Conservation (phyloP, 164 flowering plant species). For the Aristolochia contorta region DNA sequence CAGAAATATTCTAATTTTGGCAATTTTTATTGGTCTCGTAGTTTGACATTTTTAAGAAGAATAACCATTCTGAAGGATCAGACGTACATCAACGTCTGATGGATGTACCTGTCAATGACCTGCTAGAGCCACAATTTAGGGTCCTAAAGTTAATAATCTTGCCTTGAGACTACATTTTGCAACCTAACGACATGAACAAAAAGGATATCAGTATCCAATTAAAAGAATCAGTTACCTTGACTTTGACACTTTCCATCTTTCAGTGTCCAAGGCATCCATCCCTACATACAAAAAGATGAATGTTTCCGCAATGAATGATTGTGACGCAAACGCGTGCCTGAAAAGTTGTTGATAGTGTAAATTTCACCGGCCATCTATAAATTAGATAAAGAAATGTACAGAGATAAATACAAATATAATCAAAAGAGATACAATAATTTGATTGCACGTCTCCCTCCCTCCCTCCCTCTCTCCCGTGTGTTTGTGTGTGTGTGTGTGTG, state of each 20-base stretch:
- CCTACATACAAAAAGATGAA: conserved; percentile 90
- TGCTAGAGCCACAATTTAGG: neutral
- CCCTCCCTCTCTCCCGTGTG: no score
- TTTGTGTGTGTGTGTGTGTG: no score
- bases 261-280: conserved; percentile 79
- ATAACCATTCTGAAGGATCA: no score
- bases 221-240: conserved; percentile 29
- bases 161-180: neutral
- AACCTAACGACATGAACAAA: neutral
- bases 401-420: neutral
- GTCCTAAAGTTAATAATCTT: neutral
- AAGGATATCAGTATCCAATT: neutral
- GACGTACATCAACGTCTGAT: no score
- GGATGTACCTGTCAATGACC: no score
- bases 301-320: conserved; percentile 81
- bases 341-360: conserved; percentile 2
- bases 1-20: neutral
- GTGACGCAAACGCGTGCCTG: conserved; percentile 82
- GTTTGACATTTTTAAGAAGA: neutral
- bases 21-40: neutral
- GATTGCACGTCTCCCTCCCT: no score
- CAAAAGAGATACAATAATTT: neutral
- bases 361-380: neutral
- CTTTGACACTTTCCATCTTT: conserved; percentile 70
- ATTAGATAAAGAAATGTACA: neutral